phyloP scores from a whole-genome alignment of 169 alveolate species.

The Cryptosporidium tyzzeri region DNA sequence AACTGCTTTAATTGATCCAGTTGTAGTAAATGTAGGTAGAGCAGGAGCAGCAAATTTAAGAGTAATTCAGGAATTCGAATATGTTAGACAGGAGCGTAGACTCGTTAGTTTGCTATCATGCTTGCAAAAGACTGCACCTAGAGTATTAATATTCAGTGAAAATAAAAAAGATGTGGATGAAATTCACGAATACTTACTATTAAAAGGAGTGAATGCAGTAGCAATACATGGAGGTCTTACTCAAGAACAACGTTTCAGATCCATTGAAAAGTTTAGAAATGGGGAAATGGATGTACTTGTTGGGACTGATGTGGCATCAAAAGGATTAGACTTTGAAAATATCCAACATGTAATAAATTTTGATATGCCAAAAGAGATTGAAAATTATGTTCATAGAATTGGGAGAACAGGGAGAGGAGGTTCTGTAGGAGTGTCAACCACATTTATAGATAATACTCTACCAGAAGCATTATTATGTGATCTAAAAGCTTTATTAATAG shows the following conservation, averaged over 20 bases:
- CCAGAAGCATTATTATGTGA: slow-evolving; percentile 86
- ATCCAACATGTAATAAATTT: slow-evolving; percentile 97
- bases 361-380: slow-evolving; percentile 98
- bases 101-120: slow-evolving; percentile 88
- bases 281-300: slow-evolving; percentile 88
- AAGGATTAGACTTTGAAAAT: slow-evolving; percentile 97
- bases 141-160: slow-evolving; percentile 94
- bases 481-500: slow-evolving; percentile 90
- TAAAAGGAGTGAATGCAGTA: slow-evolving; percentile 90
- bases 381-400: slow-evolving; percentile 97
- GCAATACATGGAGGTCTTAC: slow-evolving; percentile 93
- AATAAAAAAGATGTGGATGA: slow-evolving; percentile 95
- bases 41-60: slow-evolving; percentile 93
- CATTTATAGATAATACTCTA: slow-evolving; percentile 90
- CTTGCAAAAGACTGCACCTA: slow-evolving; percentile 95
- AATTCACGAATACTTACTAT: slow-evolving; percentile 91
- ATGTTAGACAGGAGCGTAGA: slow-evolving; percentile 93
- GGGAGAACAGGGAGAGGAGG: slow-evolving; percentile 99
- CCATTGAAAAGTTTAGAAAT: slow-evolving; percentile 86
- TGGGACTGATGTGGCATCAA: slow-evolving; percentile 96
- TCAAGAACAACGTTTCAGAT: slow-evolving; percentile 89
- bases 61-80: slow-evolving; percentile 93
- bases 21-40: slow-evolving; percentile 94
- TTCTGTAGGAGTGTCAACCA: slow-evolving; percentile 94
- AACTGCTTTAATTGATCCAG: slow-evolving; percentile 91